Evolutionary conservation across 2,329 filamentous ascomycete species (phyloP), one percentile per base, ranked within the genome.

Genomic region (Trichoderma breve): DNA sequence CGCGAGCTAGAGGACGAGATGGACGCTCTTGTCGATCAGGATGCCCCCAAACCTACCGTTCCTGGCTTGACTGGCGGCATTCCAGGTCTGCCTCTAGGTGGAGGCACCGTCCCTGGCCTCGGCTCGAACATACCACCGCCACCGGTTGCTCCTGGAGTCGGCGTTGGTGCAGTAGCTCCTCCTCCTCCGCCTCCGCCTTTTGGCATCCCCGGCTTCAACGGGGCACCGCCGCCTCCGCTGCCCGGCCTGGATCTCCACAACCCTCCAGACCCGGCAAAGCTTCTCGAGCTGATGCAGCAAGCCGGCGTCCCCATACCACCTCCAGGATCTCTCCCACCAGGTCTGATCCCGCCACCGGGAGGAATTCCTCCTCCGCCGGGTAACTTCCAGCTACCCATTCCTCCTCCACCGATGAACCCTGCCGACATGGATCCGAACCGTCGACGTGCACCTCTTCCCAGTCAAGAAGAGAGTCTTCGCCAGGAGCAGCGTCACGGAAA

Each of bases 1-100:
- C 93, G 95, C 79, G 95, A 98, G 81, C 86, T 92, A 73, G 93
- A 98, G 80, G 96, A 98, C 79, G 96, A 98, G 82, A 92, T 92
- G 76, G 95, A 98, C 75, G 95, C 94, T 3, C 86, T 98, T 58
- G 91, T 97, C 68, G 96, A 99, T 78, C 96, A 99, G 80, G 81
- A 93, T 92, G 88, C 92, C 88, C 24, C 82, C 34, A 89, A 88
- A 76, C 67, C 74, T 34, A 71, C 66, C 5, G 74, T 76, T 5
- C 81, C 87, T 24, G 81, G 82, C 24, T 79, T 88, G 9, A 79
- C 88, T 81, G 78, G 83, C 66, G 78, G 83, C 66, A 78, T 89
- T 79, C 83, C 88, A 4, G 86, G 87, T 32, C 84, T 89, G 47
- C 87, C 85, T 43, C 78, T 85, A 2, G 81, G 81, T 8, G 80